Base-by-base conservation (phyloP, 2,329 filamentous ascomycete species). In the Fusarium palustre region DNA sequence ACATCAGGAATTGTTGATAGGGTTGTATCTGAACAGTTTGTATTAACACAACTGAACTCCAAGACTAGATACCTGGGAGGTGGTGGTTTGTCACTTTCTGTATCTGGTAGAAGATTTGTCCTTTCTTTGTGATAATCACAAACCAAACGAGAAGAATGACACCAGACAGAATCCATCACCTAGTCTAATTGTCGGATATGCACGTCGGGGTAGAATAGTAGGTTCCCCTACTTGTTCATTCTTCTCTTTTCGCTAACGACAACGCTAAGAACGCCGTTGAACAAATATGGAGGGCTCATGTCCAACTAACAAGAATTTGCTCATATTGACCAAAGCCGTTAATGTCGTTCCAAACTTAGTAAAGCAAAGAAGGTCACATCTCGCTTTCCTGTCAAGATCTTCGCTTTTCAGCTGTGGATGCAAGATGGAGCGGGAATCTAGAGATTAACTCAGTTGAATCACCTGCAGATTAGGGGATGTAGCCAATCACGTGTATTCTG, bases 291-390 rank as follows among this genome's bases (percentile, higher is more conserved):
- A 8, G 12, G 24, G 20, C 31, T 22, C 2, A 16, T 9, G 31
- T 18, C 24, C 31, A 49, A 11, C 10, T 8, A 49, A 20, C 1
- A 13, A 43, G 24, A 28, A 22, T 6, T n/a, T 11, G 5, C 9
- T 20, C 18, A 38, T 1, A 15, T 9, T 20, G 24, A 24, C 4
- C 6, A 5, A 39, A 66, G 50, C 42, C 38, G 66, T 67, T 63
- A 50, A 63, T 63, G 62, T 54, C n/a, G 45, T 48, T 58, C 36
- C 45, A 63, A 46, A 46, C 46, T 46, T 25, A 46, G 63, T n/a
- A 49, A 18, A 24, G 18, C 0, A 5, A 22, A 22, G 22, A 33
- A 7, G 15, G n/a, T 49, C 34, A 38, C 34, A 54, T 36, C 36
- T 39, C 25, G 36, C 9, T 42, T 15, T 41, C 3, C 31, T 2